Percentiles rank a stretch among this genome's conserved stretches.
Evolutionary conservation across 2,329 filamentous ascomycete genomes (phyloP).

Genomic region (Neofusicoccum parvum): DNA sequence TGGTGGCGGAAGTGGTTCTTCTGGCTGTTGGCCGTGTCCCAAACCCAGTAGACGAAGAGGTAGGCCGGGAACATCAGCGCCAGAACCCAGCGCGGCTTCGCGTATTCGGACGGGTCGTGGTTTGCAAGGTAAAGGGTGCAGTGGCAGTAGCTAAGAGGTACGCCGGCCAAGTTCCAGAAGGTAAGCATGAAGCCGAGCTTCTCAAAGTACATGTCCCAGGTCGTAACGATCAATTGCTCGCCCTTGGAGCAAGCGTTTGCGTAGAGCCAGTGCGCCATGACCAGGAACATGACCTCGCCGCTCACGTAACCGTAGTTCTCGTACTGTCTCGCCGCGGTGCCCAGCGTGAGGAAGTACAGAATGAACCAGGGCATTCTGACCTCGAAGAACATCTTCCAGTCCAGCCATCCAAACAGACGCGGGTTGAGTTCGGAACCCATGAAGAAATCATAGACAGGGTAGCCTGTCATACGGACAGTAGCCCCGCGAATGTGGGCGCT

Average conservation of each 20-base stretch:
- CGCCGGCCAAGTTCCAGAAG: slow-evolving; percentile 94
- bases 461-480: slow-evolving; percentile 89
- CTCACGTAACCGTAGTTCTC: slow-evolving; percentile 84
- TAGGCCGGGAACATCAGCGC: slow-evolving; percentile 69
- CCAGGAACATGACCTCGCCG: slow-evolving; percentile 78
- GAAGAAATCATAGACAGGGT: slow-evolving; percentile 83
- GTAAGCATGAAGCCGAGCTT: slow-evolving; percentile 98
- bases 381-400: slow-evolving; percentile 96
- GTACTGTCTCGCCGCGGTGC: slow-evolving; percentile 78
- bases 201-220: slow-evolving; percentile 97
- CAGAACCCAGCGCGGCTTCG: slow-evolving; percentile 72
- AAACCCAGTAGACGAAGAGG: slow-evolving; percentile 83
- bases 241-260: slow-evolving; percentile 91
- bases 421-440: slow-evolving; percentile 89
- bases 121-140: slow-evolving; percentile 88
- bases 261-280: slow-evolving; percentile 90
- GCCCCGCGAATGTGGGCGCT: slow-evolving; percentile 79
- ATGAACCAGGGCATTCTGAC: slow-evolving; percentile 93
- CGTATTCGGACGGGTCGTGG: slow-evolving; percentile 76
- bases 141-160: slow-evolving; percentile 90
- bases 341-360: slow-evolving; percentile 75
- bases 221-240: slow-evolving; percentile 86
- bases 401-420: slow-evolving; percentile 78
- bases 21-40: slow-evolving; percentile 90
- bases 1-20: slow-evolving; percentile 88